These are phyloP conservation scores for Cavenderia fasciculata DNA, from an alignment of 78 protist species.

Conservation along the genomic window DNA sequence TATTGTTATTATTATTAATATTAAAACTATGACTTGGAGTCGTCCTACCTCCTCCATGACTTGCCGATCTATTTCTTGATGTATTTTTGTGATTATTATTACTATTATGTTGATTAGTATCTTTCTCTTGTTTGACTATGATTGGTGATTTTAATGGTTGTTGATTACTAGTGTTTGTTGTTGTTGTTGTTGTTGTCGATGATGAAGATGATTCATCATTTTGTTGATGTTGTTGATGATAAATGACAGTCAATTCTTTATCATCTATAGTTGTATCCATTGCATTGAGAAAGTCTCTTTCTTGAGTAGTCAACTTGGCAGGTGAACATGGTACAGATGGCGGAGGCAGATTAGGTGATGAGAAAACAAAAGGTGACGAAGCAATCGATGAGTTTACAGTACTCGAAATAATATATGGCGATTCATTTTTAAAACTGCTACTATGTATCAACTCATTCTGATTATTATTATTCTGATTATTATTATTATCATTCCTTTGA, in stretches of 20 bases:
- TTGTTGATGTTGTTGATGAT: constrained; percentile 5
- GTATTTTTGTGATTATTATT: neutral
- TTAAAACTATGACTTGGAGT: neutral
- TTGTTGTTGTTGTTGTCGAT: constrained; percentile 13
- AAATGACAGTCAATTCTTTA: neutral
- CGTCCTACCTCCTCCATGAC: neutral
- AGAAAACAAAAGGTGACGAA: neutral
- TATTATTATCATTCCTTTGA: neutral
- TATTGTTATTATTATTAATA: neutral
- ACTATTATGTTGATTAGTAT: neutral
- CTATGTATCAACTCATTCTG: neutral
- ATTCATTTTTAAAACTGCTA: neutral
- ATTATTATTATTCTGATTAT: neutral
- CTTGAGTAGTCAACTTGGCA: neutral
- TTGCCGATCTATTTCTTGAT: neutral
- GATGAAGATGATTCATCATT: neutral
- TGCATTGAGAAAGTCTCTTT: neutral
- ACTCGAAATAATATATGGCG: neutral
- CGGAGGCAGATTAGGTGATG: neutral
- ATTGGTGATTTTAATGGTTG: neutral
- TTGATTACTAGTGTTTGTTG: neutral
- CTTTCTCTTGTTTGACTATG: neutral
- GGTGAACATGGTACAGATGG: neutral
- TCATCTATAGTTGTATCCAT: neutral
- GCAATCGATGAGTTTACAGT: neutral